These are phyloP conservation scores for Anethum foeniculum DNA, from an alignment of 140 eudicot species.

Conservation along the genomic window DNA sequence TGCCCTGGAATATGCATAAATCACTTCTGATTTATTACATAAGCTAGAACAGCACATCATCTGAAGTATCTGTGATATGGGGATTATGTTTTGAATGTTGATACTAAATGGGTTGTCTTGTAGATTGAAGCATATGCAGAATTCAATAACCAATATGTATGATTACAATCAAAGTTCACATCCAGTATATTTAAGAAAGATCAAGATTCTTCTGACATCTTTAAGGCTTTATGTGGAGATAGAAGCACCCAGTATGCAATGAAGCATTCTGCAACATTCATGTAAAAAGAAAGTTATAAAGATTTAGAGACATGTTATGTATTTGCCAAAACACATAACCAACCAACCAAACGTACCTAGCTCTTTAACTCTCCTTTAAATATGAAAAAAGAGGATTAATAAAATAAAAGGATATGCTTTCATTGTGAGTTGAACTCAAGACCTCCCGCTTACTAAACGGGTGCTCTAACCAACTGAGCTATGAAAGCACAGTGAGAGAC, in stretches of 20 bases:
- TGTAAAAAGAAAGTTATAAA: neutral
- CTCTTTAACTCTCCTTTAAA: too few relatives aligned
- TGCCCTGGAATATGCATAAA: neutral
- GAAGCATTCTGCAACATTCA: neutral
- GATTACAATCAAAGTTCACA: too few relatives aligned
- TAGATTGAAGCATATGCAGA: too few relatives aligned
- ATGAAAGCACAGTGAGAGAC: slow-evolving; percentile 39
- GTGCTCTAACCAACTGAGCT: slow-evolving; percentile 99
- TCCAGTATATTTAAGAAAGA: too few relatives aligned
- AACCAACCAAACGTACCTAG: too few relatives aligned
- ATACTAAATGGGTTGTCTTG: too few relatives aligned
- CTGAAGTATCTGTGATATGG: neutral
- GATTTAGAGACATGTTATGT: neutral
- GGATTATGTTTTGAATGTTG: neutral
- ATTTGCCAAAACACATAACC: neutral
- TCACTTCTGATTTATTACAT: neutral
- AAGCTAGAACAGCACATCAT: neutral
- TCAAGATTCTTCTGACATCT: too few relatives aligned
- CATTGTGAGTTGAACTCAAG: slow-evolving; percentile 99
- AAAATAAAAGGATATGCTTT: slow-evolving; percentile 30
- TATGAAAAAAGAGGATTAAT: too few relatives aligned
- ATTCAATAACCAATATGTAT: too few relatives aligned
- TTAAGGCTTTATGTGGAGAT: too few relatives aligned
- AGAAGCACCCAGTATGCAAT: too few relatives aligned
- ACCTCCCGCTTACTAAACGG: slow-evolving; percentile 99